phyloP scores from a whole-genome alignment of 306 rosid species.

The Luffa aegyptiaca region DNA sequence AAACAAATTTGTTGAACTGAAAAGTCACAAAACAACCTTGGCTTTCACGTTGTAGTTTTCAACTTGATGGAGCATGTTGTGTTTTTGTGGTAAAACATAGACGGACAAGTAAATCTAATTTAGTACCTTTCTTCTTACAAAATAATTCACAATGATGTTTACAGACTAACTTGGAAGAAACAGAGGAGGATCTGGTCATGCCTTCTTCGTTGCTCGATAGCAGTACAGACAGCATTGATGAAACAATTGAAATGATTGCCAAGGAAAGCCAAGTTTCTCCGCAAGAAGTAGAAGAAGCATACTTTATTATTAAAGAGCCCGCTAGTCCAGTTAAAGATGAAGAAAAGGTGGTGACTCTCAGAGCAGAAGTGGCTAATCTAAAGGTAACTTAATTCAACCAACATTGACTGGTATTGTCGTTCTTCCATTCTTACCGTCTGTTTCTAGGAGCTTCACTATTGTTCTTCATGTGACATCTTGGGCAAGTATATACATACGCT shows the following conservation, averaged over 20 bases:
- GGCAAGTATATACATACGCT: not conserved
- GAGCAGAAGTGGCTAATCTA: constrained; percentile 38
- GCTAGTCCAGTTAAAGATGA: constrained; percentile 25
- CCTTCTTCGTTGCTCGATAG: constrained; percentile 5
- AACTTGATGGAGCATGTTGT: not conserved
- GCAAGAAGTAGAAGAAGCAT: constrained; percentile 31
- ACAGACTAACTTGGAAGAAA: constrained; percentile 22
- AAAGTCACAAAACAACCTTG: not conserved
- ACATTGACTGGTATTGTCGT: not conserved
- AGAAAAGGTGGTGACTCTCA: constrained; percentile 37
- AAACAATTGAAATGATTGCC: constrained; percentile 26
- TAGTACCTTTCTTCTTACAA: not conserved
- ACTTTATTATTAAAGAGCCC: constrained; percentile 26
- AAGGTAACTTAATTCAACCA: constrained; percentile 35
- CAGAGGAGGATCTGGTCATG: constrained; percentile 10
- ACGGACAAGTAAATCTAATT: not conserved
- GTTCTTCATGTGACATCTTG: not conserved
- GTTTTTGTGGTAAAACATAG: not conserved
- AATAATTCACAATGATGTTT: not conserved
- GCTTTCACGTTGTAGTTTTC: constrained; percentile 5
- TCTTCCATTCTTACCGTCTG: not conserved
- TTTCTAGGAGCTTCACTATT: not conserved
- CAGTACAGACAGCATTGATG: constrained; percentile 9
- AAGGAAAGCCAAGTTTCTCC: constrained; percentile 31
- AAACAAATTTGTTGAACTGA: constrained; percentile 2